Evolutionary conservation across 2,329 filamentous ascomycete species (phyloP), one percentile per base, ranked within the genome.

Genomic region (Curvularia hawaiiensis): DNA sequence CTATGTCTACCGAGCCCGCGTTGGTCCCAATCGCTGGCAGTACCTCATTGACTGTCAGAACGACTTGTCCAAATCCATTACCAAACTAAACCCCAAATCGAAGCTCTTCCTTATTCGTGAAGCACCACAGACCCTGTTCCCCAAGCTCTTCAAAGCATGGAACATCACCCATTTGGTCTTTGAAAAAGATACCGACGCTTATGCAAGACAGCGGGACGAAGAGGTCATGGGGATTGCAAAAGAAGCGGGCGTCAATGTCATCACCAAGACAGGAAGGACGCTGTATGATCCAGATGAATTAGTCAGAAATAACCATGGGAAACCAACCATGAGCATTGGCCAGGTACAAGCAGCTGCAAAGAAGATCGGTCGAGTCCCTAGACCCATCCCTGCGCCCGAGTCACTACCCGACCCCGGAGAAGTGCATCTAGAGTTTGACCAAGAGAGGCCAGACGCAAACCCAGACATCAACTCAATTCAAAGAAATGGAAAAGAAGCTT

Each of bases 131-230:
- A 90, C 86, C 0, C 74, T 92, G 1, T 80, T 92, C 3, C 86
- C 87, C 1, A 91, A 91, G 73, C 78, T 92, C 1, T 90, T 91
- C 80, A 85, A 86, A 65, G 83, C 84, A 18, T 93, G 90, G 90
- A 83, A 84, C 1, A 85, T 91, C 26, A 90, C 89, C 0, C 90
- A 92, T 75, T 76, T 92, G 5, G 89, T 92, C 0, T 92, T 92
- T 65, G 90, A 93, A 71, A 90, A 88, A 67, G 90, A 92, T 66
- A 91, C 89, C 0, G 90, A 93, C 77, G 81, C 87, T 0, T 92
- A 92, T 75, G 89, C 81, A 4, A 81, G 84, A 16, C 82, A 86
- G 40, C 78, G 90, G 49, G 90, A 93, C 73, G 80, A 79, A 1
- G 76, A 79, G 18, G 82, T 93, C 11, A 75, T 81, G 33, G 74